These are phyloP conservation scores for Phialophora tarda DNA, from an alignment of 2,329 filamentous ascomycete genomes.

Conservation along the genomic window DNA sequence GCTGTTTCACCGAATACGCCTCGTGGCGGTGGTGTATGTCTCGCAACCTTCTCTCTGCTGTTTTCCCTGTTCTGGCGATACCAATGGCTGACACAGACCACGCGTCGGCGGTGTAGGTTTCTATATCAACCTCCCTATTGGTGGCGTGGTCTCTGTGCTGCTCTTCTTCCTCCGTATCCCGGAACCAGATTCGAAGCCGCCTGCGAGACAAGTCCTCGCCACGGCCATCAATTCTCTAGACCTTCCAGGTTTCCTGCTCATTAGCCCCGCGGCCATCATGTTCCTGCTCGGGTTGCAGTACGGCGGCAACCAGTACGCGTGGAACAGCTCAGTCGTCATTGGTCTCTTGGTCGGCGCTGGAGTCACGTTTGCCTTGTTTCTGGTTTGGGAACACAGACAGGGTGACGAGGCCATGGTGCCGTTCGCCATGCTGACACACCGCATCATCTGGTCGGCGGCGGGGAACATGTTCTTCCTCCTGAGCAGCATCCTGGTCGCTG, in stretches of 20 bases:
- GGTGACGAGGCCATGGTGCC: conserved; percentile 39
- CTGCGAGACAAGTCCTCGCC: conserved; percentile 13
- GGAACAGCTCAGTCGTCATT: conserved; percentile 57
- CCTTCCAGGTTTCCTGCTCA: conserved; percentile 46
- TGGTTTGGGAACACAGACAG: conserved; percentile 45
- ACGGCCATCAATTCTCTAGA: conserved; percentile 7
- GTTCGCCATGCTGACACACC: conserved; percentile 46
- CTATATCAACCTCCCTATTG: conserved; percentile 61
- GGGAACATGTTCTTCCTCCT: conserved; percentile 41
- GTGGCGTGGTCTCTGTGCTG: conserved; percentile 40
- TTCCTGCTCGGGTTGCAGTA: conserved; percentile 63
- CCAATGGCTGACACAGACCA: no score
- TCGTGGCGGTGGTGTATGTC: conserved; percentile 53
- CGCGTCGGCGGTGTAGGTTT: conserved; percentile 41
- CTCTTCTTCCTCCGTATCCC: conserved; percentile 41
- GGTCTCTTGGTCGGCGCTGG: conserved; percentile 59
- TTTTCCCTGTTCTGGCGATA: no score
- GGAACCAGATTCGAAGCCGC: conserved; percentile 24
- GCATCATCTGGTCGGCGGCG: conserved; percentile 43
- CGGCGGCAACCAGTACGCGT: conserved; percentile 60
- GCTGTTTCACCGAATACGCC: conserved; percentile 53
- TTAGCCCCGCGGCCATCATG: conserved; percentile 58
- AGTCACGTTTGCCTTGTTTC: conserved; percentile 47
- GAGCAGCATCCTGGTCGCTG: conserved; percentile 40
- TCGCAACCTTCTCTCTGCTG: no score